A percentile compares a stretch with the other conserved stretches of the same genome.
Evolutionary conservation across 495 filamentous ascomycete species (phyloP).

Genomic region (Aspergillus biplanus): DNA sequence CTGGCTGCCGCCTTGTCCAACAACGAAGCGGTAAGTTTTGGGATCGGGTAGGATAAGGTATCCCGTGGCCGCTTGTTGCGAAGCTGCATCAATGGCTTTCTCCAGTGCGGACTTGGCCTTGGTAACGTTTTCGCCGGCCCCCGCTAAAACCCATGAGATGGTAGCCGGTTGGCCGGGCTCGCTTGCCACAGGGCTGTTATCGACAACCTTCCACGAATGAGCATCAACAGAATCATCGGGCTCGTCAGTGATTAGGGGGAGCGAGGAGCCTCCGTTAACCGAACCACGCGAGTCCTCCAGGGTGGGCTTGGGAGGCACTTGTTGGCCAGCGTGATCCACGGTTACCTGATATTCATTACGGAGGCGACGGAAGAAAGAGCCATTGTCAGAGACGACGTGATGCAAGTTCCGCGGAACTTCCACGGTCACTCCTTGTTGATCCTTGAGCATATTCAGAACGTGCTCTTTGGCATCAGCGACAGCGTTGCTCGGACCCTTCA

Average conservation of each 20-base stretch:
- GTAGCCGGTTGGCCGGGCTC: conserved; percentile 61
- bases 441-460: conserved; percentile 77
- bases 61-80: conserved; percentile 72
- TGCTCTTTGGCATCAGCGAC: conserved; percentile 86
- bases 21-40: conserved; percentile 83
- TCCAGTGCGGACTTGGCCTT: conserved; percentile 75
- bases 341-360: conserved; percentile 81
- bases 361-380: conserved; percentile 86
- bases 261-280: conserved; percentile 54
- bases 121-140: conserved; percentile 71
- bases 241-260: conserved; percentile 91
- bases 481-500: conserved; percentile 74
- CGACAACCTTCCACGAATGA: conserved; percentile 80
- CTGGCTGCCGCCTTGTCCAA: conserved; percentile 85
- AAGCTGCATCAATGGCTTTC: conserved; percentile 70
- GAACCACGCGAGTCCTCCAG: conserved; percentile 40
- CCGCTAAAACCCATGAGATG: conserved; percentile 91
- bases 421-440: conserved; percentile 83
- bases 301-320: conserved; percentile 67
- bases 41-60: conserved; percentile 92
- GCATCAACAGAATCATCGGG: conserved; percentile 58
- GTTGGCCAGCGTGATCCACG: conserved; percentile 84
- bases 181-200: conserved; percentile 48
- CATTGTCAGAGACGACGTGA: conserved; percentile 83
- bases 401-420: conserved; percentile 79